These are phyloP conservation scores for Taphrina populina DNA, from an alignment of 1,139 yeast genomes.

Conservation along the genomic window DNA sequence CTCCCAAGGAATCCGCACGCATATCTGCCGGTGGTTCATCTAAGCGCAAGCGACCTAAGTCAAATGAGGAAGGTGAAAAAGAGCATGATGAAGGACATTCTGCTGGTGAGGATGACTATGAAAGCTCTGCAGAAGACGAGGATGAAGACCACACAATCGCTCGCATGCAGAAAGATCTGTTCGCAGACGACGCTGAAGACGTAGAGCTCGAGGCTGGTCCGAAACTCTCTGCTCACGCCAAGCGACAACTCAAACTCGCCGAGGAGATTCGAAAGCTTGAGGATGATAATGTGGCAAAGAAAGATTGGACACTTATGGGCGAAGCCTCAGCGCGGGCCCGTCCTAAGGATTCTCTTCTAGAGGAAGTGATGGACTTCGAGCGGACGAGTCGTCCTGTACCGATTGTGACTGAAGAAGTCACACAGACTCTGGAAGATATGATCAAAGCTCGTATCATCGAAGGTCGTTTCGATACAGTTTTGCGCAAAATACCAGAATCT, in stretches of 20 bases:
- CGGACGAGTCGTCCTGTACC: slow-evolving; percentile 84
- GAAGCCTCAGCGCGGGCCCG: slow-evolving; percentile 80
- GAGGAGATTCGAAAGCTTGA: slow-evolving; percentile 76
- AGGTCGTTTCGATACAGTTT: slow-evolving; percentile 80
- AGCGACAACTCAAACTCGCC: slow-evolving; percentile 73
- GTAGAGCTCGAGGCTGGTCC: slow-evolving; percentile 42
- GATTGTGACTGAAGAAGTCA: slow-evolving; percentile 81
- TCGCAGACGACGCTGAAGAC: slow-evolving; percentile 51
- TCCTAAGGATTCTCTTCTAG: slow-evolving; percentile 75
- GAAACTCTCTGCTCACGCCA: slow-evolving; percentile 52
- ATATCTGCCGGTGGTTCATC: slow-evolving; percentile 33
- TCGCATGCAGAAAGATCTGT: slow-evolving; percentile 58
- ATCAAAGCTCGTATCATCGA: slow-evolving; percentile 74
- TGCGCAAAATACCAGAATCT: slow-evolving; percentile 66
- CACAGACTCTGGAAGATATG: slow-evolving; percentile 82
- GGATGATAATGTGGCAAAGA: slow-evolving; percentile 82
- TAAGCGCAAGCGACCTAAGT: slow-evolving; percentile 35
- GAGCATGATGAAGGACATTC: slow-evolving; percentile 42
- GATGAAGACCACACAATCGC: slow-evolving; percentile 54
- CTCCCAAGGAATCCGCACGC: slow-evolving; percentile 41
- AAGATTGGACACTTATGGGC: slow-evolving; percentile 93
- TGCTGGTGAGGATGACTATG: slow-evolving; percentile 45
- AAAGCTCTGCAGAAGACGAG: slow-evolving; percentile 53
- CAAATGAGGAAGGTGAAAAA: slow-evolving; percentile 39
- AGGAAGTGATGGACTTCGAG: slow-evolving; percentile 69